phyloP scores from a whole-genome alignment of 2,329 filamentous ascomycete species.

The Epichloe coenophiala region DNA sequence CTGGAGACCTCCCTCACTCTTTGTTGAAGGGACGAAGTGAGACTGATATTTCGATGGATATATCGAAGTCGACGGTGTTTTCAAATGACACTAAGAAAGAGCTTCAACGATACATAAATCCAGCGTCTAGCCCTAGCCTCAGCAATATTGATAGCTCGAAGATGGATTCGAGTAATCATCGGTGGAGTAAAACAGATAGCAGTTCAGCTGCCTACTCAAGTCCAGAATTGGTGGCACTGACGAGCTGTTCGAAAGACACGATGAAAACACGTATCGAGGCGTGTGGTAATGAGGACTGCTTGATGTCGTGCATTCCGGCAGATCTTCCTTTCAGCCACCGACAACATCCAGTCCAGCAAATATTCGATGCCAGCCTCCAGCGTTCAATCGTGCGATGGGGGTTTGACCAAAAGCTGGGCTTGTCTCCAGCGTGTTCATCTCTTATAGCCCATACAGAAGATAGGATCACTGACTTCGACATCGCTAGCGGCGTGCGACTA shows the following conservation, averaged over 20 bases:
- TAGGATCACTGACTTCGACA: constrained; percentile 15
- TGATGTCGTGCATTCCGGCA: constrained; percentile 16
- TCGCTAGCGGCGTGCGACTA: constrained; percentile 24
- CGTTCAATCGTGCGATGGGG: constrained; percentile 30
- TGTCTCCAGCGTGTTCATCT: constrained; percentile 7
- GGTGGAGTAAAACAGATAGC: not conserved
- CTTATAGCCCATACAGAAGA: constrained; percentile 5
- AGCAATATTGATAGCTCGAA: not conserved
- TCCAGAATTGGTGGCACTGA: not conserved
- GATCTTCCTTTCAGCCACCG: constrained; percentile 29
- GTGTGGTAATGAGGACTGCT: not conserved
- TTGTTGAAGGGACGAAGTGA: not conserved
- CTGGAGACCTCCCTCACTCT: constrained; percentile 25
- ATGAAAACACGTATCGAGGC: not conserved
- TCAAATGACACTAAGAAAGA: not conserved
- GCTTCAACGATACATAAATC: not conserved
- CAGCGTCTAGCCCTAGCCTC: not conserved
- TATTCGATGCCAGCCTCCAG: constrained; percentile 30
- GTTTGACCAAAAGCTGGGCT: constrained; percentile 25
- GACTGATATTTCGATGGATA: not conserved
- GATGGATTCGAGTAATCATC: not conserved
- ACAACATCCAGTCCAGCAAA: constrained; percentile 31
- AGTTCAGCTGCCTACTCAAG: not conserved
- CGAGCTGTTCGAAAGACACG: not conserved
- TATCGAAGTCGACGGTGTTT: not conserved